Base-by-base conservation (phyloP, 176 grass and related monocot genomes). In the Dactylis glomerata region DNA sequence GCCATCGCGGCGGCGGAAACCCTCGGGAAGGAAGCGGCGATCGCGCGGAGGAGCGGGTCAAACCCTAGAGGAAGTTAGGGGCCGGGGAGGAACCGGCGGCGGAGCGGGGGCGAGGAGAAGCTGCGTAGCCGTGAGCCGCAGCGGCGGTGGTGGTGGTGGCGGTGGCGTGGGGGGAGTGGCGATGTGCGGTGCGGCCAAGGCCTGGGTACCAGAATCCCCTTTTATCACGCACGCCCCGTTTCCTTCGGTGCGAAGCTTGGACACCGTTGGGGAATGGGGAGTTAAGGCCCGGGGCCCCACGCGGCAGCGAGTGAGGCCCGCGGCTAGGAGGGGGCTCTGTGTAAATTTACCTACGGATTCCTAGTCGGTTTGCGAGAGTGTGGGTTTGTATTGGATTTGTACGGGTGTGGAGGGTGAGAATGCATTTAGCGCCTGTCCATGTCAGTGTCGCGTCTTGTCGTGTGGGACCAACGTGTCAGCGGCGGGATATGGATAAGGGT, bases 101-200 rank as follows among this genome's bases (percentile, higher is more conserved):
- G 11, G 3, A 17, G 38, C 12, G 16, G 45, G 12, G 33, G 23
- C 0, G 22, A n/a, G 8, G 22, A 51, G 3, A 45, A 26, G 79
- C 87, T 87, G 92, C 92, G 92, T 94, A 94, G 79, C 92, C 92
- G 92, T 94, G 52, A 94, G 90, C 92, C 92, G 92, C 92, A 94
- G 86, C 85, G 49, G 58, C 11, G 68, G 79, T 12, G 59, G 17
- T 10, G 58, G 24, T 24, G 59, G 16, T 34, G 57, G 79, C 5
- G 72, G 65, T 20, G 88, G 0, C 70, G 71, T 50, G 71, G 5
- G 20, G 44, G 22, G 74, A 58, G 44, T 55, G 83, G 58, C 44
- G 79, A 57, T 78, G 71, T 32, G 70, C 15, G 42, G 26, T 24
- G 62, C 50, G 69, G 77, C 16, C 77, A 19, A 75, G 14, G 66